Percentiles rank a stretch among this genome's conserved stretches.
Evolutionary conservation across 225 moss, liverwort and hornwort species (phyloP).

Genomic region (Anthoceros angustus): DNA sequence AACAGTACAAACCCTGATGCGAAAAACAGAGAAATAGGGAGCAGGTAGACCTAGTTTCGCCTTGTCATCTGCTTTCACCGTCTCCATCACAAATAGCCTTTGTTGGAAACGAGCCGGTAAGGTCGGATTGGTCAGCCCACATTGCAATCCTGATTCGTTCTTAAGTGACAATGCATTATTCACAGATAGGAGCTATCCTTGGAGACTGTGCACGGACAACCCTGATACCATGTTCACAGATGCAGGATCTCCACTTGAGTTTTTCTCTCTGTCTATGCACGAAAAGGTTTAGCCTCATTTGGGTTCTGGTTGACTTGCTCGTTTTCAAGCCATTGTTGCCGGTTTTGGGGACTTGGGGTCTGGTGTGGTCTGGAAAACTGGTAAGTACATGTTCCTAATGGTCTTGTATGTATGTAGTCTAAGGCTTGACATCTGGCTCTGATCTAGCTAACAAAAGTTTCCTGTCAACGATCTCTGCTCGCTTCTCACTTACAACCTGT

Average conservation of each 20-base stretch:
- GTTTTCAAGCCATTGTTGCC: neutral
- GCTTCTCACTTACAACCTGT: neutral
- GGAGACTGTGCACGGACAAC: too few relatives aligned
- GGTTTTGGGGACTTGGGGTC: neutral
- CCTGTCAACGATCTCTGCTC: neutral
- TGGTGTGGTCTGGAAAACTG: neutral
- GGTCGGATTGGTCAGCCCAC: too few relatives aligned
- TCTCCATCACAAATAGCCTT: slow-evolving; percentile 99
- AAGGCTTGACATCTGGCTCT: neutral
- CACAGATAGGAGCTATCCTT: too few relatives aligned
- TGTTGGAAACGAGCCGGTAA: too few relatives aligned
- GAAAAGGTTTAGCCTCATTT: neutral
- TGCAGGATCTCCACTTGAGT: neutral
- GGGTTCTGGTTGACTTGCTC: neutral
- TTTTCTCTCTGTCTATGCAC: neutral
- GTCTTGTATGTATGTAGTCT: neutral
- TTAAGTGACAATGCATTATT: too few relatives aligned
- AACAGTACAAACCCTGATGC: neutral
- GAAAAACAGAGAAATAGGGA: too few relatives aligned
- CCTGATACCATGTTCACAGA: neutral
- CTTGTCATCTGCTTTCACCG: slow-evolving; percentile 90
- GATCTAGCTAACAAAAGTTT: neutral
- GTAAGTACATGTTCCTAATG: neutral
- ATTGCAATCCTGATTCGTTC: too few relatives aligned
- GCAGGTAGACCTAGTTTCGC: slow-evolving; percentile 52